Base-by-base conservation (phyloP, 2,329 filamentous ascomycete species). In the Helminthosporium solani region DNA sequence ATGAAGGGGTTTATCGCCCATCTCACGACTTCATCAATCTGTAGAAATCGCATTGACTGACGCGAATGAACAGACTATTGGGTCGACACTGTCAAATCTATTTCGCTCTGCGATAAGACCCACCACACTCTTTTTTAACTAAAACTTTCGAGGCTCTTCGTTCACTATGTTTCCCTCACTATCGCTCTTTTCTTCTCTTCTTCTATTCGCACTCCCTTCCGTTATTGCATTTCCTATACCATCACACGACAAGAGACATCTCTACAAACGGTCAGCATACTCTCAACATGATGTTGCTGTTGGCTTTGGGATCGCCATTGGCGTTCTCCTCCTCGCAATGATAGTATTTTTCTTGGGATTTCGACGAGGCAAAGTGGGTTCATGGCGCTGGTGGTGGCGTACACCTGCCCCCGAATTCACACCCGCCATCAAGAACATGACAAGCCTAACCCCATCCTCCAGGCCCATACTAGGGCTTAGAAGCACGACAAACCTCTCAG, bases 321-420 rank as follows among this genome's bases (percentile, higher is more conserved):
- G 28, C 18, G n/a, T 44, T 8, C 30, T 42, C 8, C 18, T 42
- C 11, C 19, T 39, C 14, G 37, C 33, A 6, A 35, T 39, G n/a
- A 20, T 44, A 11, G 27, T 46, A 2, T 47, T 50, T 33, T 47
- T 42, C 37, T 41, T 47, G 14, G 44, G 44, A 11, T 34, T 50
- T 15, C 48, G 33, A 4, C 44, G 44, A 37, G 44, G 44, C 18
- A 31, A 40, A 18, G 34, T 33, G 18, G 48, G 44, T n/a, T 18
- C 48, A 20, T 47, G 40, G 40, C 36, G 42, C 37, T 42, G 37
- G 25, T 42, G 37, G 25, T 47, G 48, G 48, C 40, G 44, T 19
- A 28, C 28, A 12, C 37, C 37, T 7, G 7, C 37, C 14, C 23
- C 36, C 27, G 20, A n/a, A 7, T 31, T 23, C 18, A 18, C 9